Percentiles rank a stretch among this genome's conserved stretches.
These are phyloP conservation scores for Tetrahymena elliotti DNA, from an alignment of 73 alveolate species.

Conservation along the genomic window DNA sequence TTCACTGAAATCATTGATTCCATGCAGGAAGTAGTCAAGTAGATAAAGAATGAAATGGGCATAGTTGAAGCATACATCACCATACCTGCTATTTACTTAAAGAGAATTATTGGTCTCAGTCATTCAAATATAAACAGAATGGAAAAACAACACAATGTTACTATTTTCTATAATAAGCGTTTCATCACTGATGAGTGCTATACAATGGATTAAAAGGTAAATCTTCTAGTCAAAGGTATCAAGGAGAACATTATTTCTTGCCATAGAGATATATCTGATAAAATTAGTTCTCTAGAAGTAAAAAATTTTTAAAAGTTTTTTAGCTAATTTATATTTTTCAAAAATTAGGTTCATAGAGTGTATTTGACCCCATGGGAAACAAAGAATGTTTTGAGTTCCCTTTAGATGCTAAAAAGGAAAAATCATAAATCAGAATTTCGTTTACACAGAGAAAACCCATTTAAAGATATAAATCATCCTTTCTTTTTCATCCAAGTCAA, in stretches of 20 bases:
- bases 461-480: slow-evolving; percentile 38
- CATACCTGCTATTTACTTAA: slow-evolving; percentile 27
- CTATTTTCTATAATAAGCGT: slow-evolving; percentile 17
- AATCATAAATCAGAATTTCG: slow-evolving; percentile 35
- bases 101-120: slow-evolving; percentile 7
- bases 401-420: slow-evolving; percentile 1
- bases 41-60: slow-evolving; percentile 28
- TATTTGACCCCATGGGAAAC: slow-evolving; percentile 40
- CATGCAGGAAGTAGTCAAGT: slow-evolving; percentile 12
- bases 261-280: not conserved
- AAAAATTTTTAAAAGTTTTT: not conserved
- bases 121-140: slow-evolving; percentile 5
- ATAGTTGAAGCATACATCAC: slow-evolving; percentile 30
- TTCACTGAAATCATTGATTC: slow-evolving; percentile 1
- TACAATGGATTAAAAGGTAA: slow-evolving; percentile 10
- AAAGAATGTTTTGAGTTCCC: slow-evolving; percentile 9
- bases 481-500: slow-evolving; percentile 26
- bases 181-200: slow-evolving; percentile 31
- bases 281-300: not conserved
- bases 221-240: slow-evolving; percentile 20
- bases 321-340: not conserved
- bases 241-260: slow-evolving; percentile 9
- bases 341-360: slow-evolving; percentile 8
- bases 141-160: slow-evolving; percentile 23
- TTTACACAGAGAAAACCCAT: slow-evolving; percentile 17